Evolutionary conservation across 2,329 filamentous ascomycete genomes (phyloP), one percentile per base, ranked within the genome.

Genomic region (Purpureocillium takamizusanense): DNA sequence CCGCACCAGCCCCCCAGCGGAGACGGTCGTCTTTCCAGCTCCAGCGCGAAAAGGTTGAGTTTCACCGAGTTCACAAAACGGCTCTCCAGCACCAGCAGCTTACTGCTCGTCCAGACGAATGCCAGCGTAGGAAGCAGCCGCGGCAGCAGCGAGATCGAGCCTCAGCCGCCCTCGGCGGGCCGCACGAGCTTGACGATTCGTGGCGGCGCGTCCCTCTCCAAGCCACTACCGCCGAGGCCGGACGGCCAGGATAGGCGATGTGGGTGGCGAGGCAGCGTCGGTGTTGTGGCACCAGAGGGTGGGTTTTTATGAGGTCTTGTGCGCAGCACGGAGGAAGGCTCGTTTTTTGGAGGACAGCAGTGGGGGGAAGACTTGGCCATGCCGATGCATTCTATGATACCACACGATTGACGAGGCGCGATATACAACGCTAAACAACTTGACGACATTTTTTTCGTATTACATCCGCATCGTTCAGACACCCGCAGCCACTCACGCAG

Each of bases 41-140:
- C 69, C 36, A 76, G 70, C 52, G 60, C 61, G 34, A 79, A 78
- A 60, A 66, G 73, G 42, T 65, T 77, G 39, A 78, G 72, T 59
- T 77, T 81, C 46, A 72, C 67, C 47, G 76, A 81, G 38, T 76
- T 78, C 45, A 72, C 74, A 34, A 76, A 74, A 53, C 64, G 74
- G 44, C 55, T 81, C 38, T 79, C 74, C 48, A 78, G 71, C 53
- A 78, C 74, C 37, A 78, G 72, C 52, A 78, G 70, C 54, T 58
- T 78, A 51, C 61, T 81, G 38, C 62, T 79, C 33, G 65, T 77
- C 39, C 73, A 78, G 60, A 72, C 72, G 43, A 77, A 77, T 52
- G 62, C 64, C 42, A 68, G 65, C 50, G 59, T 57, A 42, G 57
- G 59, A 44, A 74, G 69, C 59, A 71, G 65, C 52, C 59, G 65